These are phyloP conservation scores for Hysterangium stoloniferum DNA, from an alignment of 768 basidiomycete species.

Conservation along the genomic window DNA sequence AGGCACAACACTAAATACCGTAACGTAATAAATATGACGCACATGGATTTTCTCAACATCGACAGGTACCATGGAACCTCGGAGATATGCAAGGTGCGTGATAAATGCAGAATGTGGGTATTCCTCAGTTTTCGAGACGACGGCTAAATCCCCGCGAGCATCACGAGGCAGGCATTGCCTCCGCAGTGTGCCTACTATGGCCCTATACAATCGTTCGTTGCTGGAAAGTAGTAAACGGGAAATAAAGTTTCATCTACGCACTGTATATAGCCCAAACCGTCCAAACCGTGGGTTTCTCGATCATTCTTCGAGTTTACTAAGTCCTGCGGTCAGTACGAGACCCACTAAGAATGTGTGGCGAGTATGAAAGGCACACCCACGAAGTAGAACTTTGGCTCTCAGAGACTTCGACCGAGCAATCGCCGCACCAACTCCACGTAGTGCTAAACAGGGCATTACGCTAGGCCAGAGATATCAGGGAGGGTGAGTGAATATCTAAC, in stretches of 20 bases:
- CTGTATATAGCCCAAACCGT: conserved; percentile 78
- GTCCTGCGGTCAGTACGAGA: conserved; percentile 32
- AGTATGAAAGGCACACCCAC: conserved; percentile 40
- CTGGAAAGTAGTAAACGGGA: neutral
- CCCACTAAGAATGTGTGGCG: neutral
- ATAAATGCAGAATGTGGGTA: conserved; percentile 77
- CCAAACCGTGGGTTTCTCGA: conserved; percentile 82
- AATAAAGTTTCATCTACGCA: conserved; percentile 24
- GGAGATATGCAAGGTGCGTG: conserved; percentile 76
- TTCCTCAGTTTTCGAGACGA: conserved; percentile 34
- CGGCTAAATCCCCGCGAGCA: conserved; percentile 57
- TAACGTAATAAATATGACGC: conserved; percentile 22
- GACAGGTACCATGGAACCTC: conserved; percentile 52
- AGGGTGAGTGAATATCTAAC: neutral
- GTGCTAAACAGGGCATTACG: conserved; percentile 86
- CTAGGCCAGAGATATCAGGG: no score
- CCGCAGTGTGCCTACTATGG: conserved; percentile 66
- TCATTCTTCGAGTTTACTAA: conserved; percentile 87
- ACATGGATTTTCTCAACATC: conserved; percentile 58
- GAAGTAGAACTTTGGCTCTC: conserved; percentile 74
- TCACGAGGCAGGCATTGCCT: conserved; percentile 24
- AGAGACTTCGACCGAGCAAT: conserved; percentile 70
- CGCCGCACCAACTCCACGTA: conserved; percentile 68
- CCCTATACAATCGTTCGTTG: conserved; percentile 30
- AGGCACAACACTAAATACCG: neutral